phyloP scores from a whole-genome alignment of 306 rosid species.

The Corylus americana region DNA sequence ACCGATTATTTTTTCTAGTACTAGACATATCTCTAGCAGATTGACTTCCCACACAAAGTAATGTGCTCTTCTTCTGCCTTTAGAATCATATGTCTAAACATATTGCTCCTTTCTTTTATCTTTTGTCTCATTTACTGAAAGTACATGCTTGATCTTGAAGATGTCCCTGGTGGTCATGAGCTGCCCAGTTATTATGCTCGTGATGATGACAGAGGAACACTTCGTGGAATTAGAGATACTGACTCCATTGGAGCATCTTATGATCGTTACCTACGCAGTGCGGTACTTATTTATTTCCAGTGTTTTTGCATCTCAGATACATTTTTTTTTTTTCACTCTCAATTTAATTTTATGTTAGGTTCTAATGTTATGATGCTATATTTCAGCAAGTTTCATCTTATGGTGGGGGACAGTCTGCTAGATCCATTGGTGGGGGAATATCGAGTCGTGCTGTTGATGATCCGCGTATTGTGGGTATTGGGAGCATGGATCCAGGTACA shows the following conservation, averaged over 20 bases:
- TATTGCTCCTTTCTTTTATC: constrained; percentile 21
- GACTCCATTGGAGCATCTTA: constrained; percentile 96
- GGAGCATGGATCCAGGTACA: constrained; percentile 65
- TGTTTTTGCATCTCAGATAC: constrained; percentile 16
- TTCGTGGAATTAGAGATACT: constrained; percentile 73
- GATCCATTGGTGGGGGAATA: constrained; percentile 61
- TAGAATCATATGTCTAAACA: not conserved
- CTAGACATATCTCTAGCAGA: constrained; percentile 15
- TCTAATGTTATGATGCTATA: constrained; percentile 29
- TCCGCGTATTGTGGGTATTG: constrained; percentile 55
- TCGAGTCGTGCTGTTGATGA: constrained; percentile 64
- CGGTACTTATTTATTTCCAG: constrained; percentile 54
- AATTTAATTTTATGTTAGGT: constrained; percentile 23
- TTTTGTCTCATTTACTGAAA: constrained; percentile 29
- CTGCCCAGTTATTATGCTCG: constrained; percentile 68
- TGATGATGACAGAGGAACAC: constrained; percentile 76
- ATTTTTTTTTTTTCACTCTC: not conserved
- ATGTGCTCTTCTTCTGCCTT: constrained; percentile 9
- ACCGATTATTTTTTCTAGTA: constrained; percentile 9
- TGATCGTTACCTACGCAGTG: constrained; percentile 83
- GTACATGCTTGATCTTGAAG: constrained; percentile 52
- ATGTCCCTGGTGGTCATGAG: constrained; percentile 63
- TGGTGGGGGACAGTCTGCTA: constrained; percentile 74
- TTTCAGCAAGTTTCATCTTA: constrained; percentile 74
- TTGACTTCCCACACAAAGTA: constrained; percentile 4